phyloP scores from a whole-genome alignment of 257 asterid species.

The Nicotiana otophora region DNA sequence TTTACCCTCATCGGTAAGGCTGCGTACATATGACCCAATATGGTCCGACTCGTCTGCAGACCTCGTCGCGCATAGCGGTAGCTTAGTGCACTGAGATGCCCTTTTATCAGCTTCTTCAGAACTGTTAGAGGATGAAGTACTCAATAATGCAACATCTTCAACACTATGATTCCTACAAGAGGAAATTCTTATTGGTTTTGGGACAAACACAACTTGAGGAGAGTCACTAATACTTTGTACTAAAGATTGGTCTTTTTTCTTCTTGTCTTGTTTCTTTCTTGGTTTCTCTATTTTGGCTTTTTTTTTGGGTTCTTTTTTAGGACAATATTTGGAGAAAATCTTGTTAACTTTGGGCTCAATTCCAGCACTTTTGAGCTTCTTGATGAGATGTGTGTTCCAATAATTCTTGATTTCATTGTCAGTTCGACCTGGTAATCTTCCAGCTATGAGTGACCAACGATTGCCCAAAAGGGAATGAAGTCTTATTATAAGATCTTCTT shows the following conservation, averaged over 20 bases:
- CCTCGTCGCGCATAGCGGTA: no score
- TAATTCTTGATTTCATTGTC: slow-evolving; percentile 27
- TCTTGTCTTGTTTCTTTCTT: neutral
- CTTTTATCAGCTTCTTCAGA: neutral
- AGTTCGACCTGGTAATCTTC: slow-evolving; percentile 25
- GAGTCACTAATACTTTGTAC: neutral
- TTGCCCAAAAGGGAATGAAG: slow-evolving; percentile 25
- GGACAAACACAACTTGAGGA: neutral
- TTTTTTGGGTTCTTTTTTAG: neutral
- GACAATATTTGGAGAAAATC: neutral
- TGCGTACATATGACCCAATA: no score
- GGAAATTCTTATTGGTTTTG: slow-evolving; percentile 10
- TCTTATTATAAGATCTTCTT: slow-evolving; percentile 24
- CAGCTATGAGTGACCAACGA: slow-evolving; percentile 31
- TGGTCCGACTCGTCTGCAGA: fast-evolving
- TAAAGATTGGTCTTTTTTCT: neutral
- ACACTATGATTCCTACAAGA: neutral
- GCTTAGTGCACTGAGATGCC: no score
- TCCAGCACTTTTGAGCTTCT: slow-evolving; percentile 16
- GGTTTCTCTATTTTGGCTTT: neutral
- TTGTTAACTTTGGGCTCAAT: slow-evolving; percentile 8
- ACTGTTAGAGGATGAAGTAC: neutral
- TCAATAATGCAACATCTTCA: neutral
- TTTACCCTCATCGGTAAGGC: neutral
- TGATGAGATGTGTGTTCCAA: slow-evolving; percentile 21